Percentiles rank a stretch among this genome's conserved stretches.
Conservation (phyloP, 257 asterid species). For the Solanum sejunctum region DNA sequence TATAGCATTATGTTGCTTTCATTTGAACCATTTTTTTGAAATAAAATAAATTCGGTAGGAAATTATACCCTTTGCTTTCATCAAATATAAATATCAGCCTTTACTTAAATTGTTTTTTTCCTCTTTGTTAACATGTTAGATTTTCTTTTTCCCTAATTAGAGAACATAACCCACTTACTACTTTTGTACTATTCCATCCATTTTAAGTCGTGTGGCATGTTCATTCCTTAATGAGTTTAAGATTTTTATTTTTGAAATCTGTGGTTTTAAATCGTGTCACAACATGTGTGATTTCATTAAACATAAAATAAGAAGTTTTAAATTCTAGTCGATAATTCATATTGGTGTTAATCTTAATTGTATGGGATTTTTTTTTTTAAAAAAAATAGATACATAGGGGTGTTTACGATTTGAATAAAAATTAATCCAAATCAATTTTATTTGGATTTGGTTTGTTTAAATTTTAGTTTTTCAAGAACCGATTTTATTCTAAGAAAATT, state of each 20-base stretch:
- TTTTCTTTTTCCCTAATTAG: background rate
- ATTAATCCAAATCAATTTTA: too few relatives aligned
- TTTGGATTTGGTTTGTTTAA: too few relatives aligned
- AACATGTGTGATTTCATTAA: background rate
- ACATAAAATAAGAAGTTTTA: too few relatives aligned
- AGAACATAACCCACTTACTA: background rate
- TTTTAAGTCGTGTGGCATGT: background rate
- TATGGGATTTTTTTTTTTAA: too few relatives aligned
- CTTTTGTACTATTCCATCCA: background rate
- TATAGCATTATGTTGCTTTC: background rate
- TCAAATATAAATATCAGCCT: background rate
- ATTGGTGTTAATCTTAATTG: too few relatives aligned
- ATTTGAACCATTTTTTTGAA: too few relatives aligned
- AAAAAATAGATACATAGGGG: background rate
- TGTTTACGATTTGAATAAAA: too few relatives aligned
- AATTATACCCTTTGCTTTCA: background rate
- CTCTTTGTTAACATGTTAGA: background rate
- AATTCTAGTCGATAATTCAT: too few relatives aligned
- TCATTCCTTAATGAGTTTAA: background rate
- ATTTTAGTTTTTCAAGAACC: too few relatives aligned
- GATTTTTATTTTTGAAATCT: background rate
- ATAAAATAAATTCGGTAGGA: too few relatives aligned
- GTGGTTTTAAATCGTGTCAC: background rate
- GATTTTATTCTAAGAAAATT: too few relatives aligned
- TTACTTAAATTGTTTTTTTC: background rate